Evolutionary conservation across 2,329 filamentous ascomycete species (phyloP).

Genomic region (Colletotrichum plurivorum): DNA sequence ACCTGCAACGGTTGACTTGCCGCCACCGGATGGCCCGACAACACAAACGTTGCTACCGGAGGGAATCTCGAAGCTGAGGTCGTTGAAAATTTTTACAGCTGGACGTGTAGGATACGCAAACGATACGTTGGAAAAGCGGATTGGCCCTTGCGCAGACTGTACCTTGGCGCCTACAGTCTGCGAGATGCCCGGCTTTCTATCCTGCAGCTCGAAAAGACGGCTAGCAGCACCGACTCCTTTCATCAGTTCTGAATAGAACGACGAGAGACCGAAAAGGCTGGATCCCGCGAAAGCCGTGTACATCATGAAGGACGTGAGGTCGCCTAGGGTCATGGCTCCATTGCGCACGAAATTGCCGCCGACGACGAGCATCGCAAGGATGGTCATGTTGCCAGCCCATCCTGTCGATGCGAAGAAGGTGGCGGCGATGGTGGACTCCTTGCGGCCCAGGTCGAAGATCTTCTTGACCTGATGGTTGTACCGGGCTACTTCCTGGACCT

Average conservation of each 20-base stretch:
- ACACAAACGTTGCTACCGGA: constrained; percentile 96
- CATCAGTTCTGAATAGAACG: constrained; percentile 99
- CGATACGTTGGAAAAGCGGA: constrained; percentile 86
- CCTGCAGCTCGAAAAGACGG: constrained; percentile 94
- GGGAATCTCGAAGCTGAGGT: constrained; percentile 90
- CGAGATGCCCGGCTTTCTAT: constrained; percentile 88
- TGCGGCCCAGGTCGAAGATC: constrained; percentile 90
- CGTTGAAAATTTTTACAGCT: constrained; percentile 91
- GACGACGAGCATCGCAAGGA: constrained; percentile 89
- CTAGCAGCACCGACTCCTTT: constrained; percentile 98
- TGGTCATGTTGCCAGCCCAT: constrained; percentile 96
- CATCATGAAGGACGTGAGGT: constrained; percentile 97
- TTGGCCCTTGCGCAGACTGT: constrained; percentile 86
- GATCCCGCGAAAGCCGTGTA: constrained; percentile 91
- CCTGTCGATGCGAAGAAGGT: constrained; percentile 91
- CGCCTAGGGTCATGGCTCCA: constrained; percentile 89
- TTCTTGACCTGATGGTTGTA: constrained; percentile 94
- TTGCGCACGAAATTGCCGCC: constrained; percentile 91
- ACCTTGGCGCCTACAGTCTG: constrained; percentile 87
- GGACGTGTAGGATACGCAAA: constrained; percentile 97
- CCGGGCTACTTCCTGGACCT: constrained; percentile 88
- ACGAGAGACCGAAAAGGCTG: constrained; percentile 92
- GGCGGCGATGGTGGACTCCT: constrained; percentile 89
- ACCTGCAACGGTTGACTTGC: constrained; percentile 96
- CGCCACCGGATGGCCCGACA: constrained; percentile 94